Evolutionary conservation across 2,329 filamentous ascomycete species (phyloP).

Genomic region (Coniochaeta prunicola): DNA sequence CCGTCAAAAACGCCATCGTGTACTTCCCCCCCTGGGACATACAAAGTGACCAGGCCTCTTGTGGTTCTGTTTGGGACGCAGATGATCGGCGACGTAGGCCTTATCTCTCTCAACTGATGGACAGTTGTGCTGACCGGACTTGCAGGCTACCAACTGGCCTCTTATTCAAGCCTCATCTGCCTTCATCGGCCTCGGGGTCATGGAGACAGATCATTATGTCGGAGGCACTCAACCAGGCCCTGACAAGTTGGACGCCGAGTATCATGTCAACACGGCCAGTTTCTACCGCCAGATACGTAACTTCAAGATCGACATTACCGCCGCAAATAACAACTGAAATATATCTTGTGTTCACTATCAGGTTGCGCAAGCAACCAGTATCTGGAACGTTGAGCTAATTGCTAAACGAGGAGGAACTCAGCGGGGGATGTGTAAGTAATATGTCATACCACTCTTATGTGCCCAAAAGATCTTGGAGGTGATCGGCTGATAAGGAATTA

Average conservation of each 20-base stretch:
- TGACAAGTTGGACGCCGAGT: background rate
- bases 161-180: background rate
- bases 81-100: slow-evolving; percentile 5
- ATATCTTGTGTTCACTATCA: background rate
- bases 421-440: background rate
- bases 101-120: background rate
- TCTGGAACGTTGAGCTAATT: background rate
- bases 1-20: slow-evolving; percentile 10
- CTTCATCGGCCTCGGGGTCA: background rate
- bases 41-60: slow-evolving; percentile 9
- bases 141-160: background rate
- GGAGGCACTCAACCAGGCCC: background rate
- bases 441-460: background rate
- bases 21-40: slow-evolving; percentile 12
- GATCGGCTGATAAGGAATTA: background rate
- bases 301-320: slow-evolving; percentile 1
- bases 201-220: background rate
- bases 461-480: background rate
- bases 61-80: slow-evolving; percentile 6
- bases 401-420: background rate
- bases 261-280: background rate
- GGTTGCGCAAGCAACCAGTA: background rate
- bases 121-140: background rate
- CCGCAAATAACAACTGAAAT: background rate
- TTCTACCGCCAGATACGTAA: slow-evolving; percentile 3